Percentiles rank a stretch among this genome's conserved stretches.
These are phyloP conservation scores for Jacaranda copaia DNA, from an alignment of 257 asterid genomes.

Conservation along the genomic window DNA sequence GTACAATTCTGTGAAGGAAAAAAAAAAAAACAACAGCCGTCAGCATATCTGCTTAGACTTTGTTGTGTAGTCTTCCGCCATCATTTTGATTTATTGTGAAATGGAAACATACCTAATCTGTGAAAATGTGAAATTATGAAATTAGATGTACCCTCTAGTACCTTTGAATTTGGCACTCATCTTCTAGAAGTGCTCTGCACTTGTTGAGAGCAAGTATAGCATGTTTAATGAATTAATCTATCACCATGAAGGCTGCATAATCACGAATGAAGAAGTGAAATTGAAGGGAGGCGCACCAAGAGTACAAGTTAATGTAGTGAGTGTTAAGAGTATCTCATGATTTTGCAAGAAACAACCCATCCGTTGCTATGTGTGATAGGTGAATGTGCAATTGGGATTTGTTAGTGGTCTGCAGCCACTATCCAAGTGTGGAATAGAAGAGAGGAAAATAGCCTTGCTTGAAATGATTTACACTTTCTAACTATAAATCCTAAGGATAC, in stretches of 20 bases:
- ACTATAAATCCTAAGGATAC: background rate
- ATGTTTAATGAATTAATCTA: background rate
- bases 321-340: no score
- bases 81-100: background rate
- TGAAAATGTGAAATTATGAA: background rate
- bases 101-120: background rate
- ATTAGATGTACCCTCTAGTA: background rate
- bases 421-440: no score
- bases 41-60: background rate
- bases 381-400: no score
- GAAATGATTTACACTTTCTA: no score
- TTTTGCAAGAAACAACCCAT: no score
- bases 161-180: background rate
- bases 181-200: background rate
- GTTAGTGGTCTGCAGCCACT: no score
- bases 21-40: background rate
- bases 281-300: background rate
- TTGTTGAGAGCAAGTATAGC: conserved; percentile 1
- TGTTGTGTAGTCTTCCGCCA: conserved; percentile 1
- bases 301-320: background rate
- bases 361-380: no score
- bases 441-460: no score
- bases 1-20: no score
- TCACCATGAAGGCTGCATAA: background rate
- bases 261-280: background rate